These are phyloP conservation scores for Orbilia oligospora DNA, from an alignment of 2,329 filamentous ascomycete species.

Conservation along the genomic window DNA sequence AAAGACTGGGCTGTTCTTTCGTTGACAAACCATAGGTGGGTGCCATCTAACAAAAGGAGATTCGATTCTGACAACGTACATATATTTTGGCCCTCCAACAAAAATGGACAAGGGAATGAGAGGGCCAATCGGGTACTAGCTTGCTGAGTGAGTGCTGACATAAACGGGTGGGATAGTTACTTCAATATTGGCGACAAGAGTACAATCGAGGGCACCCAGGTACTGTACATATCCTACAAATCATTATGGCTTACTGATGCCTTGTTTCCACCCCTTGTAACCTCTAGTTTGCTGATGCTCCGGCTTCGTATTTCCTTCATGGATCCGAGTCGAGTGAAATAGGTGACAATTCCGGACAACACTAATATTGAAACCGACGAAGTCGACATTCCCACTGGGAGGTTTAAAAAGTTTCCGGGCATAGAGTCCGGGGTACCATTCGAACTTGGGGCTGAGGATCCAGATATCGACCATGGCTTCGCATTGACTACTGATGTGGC, in stretches of 20 bases:
- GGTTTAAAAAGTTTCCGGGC: constrained; percentile 72
- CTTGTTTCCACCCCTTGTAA: neutral
- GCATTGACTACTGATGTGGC: constrained; percentile 77
- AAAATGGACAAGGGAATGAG: constrained; percentile 1
- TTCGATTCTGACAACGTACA: neutral
- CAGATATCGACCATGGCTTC: constrained; percentile 92
- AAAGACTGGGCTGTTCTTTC: constrained; percentile 75
- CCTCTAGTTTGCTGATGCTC: constrained; percentile 1
- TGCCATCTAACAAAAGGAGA: neutral
- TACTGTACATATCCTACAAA: constrained; percentile 68
- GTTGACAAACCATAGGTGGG: constrained; percentile 93
- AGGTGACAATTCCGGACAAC: constrained; percentile 50
- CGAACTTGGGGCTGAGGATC: constrained; percentile 77
- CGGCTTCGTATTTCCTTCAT: constrained; percentile 8
- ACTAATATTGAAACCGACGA: constrained; percentile 58
- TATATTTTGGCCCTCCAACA: constrained; percentile 3
- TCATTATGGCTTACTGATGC: constrained; percentile 70
- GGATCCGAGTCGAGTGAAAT: constrained; percentile 1
- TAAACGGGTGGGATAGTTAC: constrained; percentile 69
- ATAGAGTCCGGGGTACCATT: constrained; percentile 79
- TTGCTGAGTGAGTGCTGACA: constrained; percentile 25
- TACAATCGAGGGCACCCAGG: constrained; percentile 76
- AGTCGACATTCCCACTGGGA: constrained; percentile 53
- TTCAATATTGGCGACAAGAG: constrained; percentile 75
- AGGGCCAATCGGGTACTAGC: constrained; percentile 8